Conservation (phyloP, 2,329 filamentous ascomycete genomes). For the Aspergillus arachidicola region DNA sequence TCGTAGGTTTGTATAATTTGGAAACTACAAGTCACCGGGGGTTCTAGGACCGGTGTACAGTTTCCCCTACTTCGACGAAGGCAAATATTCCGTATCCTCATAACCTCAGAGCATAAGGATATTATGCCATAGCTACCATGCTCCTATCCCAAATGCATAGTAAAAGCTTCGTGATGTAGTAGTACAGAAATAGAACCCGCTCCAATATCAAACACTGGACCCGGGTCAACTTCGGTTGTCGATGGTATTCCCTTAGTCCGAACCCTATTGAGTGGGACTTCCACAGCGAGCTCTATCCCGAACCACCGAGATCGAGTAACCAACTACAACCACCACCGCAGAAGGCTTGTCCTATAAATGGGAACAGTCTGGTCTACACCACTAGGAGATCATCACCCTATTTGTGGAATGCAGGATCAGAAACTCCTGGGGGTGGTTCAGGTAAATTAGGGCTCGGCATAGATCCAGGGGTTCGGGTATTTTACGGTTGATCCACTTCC, state of each 20-base stretch:
- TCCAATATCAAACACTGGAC: neutral
- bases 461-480: neutral
- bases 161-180: neutral
- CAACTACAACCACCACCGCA: neutral
- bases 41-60: neutral
- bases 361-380: neutral
- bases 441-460: neutral
- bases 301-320: neutral
- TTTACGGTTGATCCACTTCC: neutral
- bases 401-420: neutral
- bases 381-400: neutral
- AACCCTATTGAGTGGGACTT: conserved; percentile 1
- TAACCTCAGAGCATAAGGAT: too few species aligned
- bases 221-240: conserved; percentile 3
- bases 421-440: neutral
- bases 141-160: neutral
- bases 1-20: neutral
- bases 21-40: neutral
- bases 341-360: neutral
- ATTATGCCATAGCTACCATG: too few species aligned
- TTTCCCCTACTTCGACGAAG: neutral
- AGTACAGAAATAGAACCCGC: neutral
- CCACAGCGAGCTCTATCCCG: neutral
- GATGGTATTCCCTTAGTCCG: neutral
- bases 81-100: too few species aligned